Base-by-base conservation (phyloP, 257 asterid genomes). In the Solanum ahanhuiri region DNA sequence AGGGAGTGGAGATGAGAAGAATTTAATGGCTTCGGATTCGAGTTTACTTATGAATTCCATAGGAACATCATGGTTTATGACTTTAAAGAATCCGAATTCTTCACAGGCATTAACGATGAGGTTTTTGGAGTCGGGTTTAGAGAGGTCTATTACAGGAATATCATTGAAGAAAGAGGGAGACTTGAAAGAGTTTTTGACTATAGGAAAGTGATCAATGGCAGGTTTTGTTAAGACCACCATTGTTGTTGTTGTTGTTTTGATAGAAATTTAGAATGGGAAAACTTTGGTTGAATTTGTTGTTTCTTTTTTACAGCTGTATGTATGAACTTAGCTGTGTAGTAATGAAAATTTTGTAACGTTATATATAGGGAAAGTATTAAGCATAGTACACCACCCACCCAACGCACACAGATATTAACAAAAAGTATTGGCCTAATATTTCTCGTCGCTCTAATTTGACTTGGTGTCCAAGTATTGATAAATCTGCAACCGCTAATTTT, bases 191-290 rank as follows among this genome's bases (percentile, higher is more conserved):
- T 64, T 85, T 43, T 85, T 87, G 31, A 88, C 91, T 33, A 84
- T 25, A 35, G 84, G 30, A 18, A 88, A 89, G 87, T 89, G 90
- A 77, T 86, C 89, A 83, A 87, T 86, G 82, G 88, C 83, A 22
- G 82, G 87, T 33, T 79, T 79, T 11, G 85, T 34, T 12, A 86
- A 37, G 51, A 66, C 85, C 57, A 86, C 88, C 88, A 86, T 37
- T 35, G 22, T 12, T 85, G 57, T 20, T 39, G 10, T 25, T 39
- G 37, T 12, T 14, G 1, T n/a, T 14, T 67, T 28, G 22, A 8
- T 12, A 31, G 81, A 9, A 64, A 7, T 35, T 57, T 0, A 72
- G 28, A 71, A 33, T 34, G 28, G 25, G 22, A 4, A 10, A 67
- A 57, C 23, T 57, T 51, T 2, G 60, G 66, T 58, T 6, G 25